phyloP scores from a whole-genome alignment of 2,329 filamentous ascomycete species.

The Calonectria honghensis region DNA sequence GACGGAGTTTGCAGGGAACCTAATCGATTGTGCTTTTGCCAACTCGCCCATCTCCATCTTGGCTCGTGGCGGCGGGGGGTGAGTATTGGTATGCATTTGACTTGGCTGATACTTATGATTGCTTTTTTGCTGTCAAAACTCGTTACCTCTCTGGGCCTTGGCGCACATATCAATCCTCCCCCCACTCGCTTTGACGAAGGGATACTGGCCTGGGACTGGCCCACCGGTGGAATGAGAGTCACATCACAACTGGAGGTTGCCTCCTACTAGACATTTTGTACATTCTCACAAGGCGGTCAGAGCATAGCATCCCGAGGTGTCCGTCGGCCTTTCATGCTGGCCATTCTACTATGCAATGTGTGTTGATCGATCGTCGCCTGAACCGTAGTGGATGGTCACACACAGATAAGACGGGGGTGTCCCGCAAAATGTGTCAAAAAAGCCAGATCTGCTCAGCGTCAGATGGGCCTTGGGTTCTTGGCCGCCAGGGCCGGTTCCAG shows the following conservation, averaged over 20 bases:
- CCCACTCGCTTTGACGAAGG: slow-evolving; percentile 44
- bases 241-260: slow-evolving; percentile 33
- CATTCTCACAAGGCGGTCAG: slow-evolving; percentile 46
- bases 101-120: slow-evolving; percentile 47
- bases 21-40: slow-evolving; percentile 52
- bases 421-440: slow-evolving; percentile 58
- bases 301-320: slow-evolving; percentile 34
- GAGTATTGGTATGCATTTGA: slow-evolving; percentile 45
- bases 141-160: slow-evolving; percentile 45
- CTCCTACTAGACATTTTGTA: slow-evolving; percentile 44
- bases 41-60: slow-evolving; percentile 53
- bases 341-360: slow-evolving; percentile 40
- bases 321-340: slow-evolving; percentile 38
- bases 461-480: slow-evolving; percentile 50
- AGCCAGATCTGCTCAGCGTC: slow-evolving; percentile 55
- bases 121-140: slow-evolving; percentile 51
- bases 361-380: slow-evolving; percentile 50
- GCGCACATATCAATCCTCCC: slow-evolving; percentile 47
- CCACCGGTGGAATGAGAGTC: slow-evolving; percentile 2
- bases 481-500: slow-evolving; percentile 44
- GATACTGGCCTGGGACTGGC: slow-evolving; percentile 34
- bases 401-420: slow-evolving; percentile 57
- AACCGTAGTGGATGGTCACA: slow-evolving; percentile 55
- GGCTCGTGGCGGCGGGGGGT: slow-evolving; percentile 43
- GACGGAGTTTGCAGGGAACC: slow-evolving; percentile 46